Base-by-base conservation (phyloP, 2,329 filamentous ascomycete genomes). In the Cercospora berteroae region DNA sequence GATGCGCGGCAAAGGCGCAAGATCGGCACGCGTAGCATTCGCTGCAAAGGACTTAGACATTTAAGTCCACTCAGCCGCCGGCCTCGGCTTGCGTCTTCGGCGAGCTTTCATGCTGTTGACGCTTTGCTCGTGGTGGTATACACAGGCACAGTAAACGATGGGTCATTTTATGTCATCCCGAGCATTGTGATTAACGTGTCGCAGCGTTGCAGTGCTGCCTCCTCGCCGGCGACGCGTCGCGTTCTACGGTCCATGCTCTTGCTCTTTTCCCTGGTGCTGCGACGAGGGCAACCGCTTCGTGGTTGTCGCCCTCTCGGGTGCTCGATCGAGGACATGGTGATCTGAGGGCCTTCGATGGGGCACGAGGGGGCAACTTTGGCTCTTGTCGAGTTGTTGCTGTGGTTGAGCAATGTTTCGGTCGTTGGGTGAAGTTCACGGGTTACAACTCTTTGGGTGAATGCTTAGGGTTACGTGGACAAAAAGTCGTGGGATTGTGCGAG, bases 41-140 rank as follows among this genome's bases (percentile, higher is more conserved):
- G 60, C 31, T 58, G n/a, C 27, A 58, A 29, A 58, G 64, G 64
- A 66, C 20, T 33, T 62, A 66, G 52, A 60, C 42, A 44, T 61
- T 57, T 61, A 61, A 61, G 44, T 25, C 57, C 64, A 39, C 23
- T 39, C 23, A 52, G 23, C 44, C 25, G 25, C 58, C 63, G 63
- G 42, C 57, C 18, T 61, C 58, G 58, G 42, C 58, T 39, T 61
- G 57, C 58, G 39, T 61, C 44, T 44, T 55, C 58, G 48, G 64
- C 64, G 64, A 12, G 18, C 39, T 42, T 42, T 48, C 36, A 60
- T n/a, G 23, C n/a, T 23, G 33, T 29, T 27, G 33, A 20, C 20
- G 25, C 9, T 23, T 13, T 20, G 39, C 2, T 5, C 23, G 13
- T 27, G 1, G 27, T 18, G 39, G n/a, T 27, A 16, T 48, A 16